phyloP scores from a whole-genome alignment of 306 rosid species.

The Datisca glomerata region DNA sequence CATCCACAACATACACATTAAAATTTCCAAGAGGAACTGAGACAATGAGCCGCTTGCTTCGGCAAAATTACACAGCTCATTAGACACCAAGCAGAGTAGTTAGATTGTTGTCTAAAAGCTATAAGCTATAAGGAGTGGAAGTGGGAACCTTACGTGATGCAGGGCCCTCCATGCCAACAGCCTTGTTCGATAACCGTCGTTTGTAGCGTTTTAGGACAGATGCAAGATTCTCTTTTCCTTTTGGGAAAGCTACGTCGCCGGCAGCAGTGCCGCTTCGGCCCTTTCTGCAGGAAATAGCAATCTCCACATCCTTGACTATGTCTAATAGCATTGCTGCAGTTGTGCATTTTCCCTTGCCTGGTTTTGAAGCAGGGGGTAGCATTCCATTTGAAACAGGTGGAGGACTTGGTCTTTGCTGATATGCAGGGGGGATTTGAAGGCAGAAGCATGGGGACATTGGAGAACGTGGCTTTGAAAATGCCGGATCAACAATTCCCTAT shows the following conservation, averaged over 20 bases:
- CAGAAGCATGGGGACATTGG: conserved; percentile 76
- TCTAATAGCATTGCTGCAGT: conserved; percentile 48
- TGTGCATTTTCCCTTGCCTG: conserved; percentile 75
- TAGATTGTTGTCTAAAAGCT: too few relatives aligned
- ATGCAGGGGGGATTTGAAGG: conserved; percentile 52
- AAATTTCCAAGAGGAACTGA: too few relatives aligned
- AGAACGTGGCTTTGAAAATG: conserved; percentile 72
- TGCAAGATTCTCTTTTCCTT: conserved; percentile 78
- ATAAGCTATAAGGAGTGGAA: conserved; percentile 33
- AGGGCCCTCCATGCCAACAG: conserved; percentile 25
- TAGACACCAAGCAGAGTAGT: too few relatives aligned
- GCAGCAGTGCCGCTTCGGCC: conserved; percentile 96
- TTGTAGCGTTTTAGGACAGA: conserved; percentile 94
- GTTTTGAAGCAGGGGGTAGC: conserved; percentile 74
- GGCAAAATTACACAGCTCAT: conserved; percentile 30
- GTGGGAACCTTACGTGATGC: conserved; percentile 38
- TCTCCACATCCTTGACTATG: conserved; percentile 76
- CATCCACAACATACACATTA: too few relatives aligned
- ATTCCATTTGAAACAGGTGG: conserved; percentile 62
- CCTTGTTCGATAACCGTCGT: conserved; percentile 62
- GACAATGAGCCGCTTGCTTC: conserved; percentile 26
- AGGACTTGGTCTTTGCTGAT: conserved; percentile 57
- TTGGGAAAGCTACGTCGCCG: conserved; percentile 92
- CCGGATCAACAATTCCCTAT: conserved; percentile 71
- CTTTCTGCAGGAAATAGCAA: conserved; percentile 59